A percentile compares a stretch with the other conserved stretches of the same genome.
Conservation (phyloP, 345 rosid species). For the Lepidium sativum region DNA sequence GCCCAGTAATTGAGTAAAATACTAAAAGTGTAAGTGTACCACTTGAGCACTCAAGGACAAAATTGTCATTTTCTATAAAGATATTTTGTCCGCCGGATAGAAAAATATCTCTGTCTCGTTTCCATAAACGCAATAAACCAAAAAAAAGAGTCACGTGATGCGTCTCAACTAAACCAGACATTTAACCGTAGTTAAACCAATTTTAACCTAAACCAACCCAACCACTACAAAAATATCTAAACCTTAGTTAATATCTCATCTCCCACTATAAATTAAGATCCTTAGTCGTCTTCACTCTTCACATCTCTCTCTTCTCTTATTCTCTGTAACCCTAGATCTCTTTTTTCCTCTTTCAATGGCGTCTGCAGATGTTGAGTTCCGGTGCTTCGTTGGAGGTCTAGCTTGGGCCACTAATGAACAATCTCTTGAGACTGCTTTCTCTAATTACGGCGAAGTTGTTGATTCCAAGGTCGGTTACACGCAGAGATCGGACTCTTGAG, state of each 20-base stretch:
- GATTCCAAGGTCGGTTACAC: constrained; percentile 98
- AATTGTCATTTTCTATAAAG: too few species aligned
- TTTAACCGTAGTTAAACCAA: constrained; percentile 23
- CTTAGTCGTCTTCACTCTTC: not conserved
- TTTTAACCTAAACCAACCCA: not conserved
- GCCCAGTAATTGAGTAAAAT: too few species aligned
- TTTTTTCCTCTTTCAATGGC: constrained; percentile 30
- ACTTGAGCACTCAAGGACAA: too few species aligned
- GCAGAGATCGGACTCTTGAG: constrained; percentile 32
- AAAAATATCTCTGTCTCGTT: constrained; percentile 2
- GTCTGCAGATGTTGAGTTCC: constrained; percentile 55
- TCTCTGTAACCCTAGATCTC: not conserved
- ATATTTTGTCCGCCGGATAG: not conserved
- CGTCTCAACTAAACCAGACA: constrained; percentile 23
- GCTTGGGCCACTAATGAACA: constrained; percentile 88
- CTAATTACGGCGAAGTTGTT: constrained; percentile 59
- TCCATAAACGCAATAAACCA: constrained; percentile 8
- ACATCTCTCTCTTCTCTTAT: not conserved
- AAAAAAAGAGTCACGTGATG: constrained; percentile 25
- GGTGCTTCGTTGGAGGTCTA: constrained; percentile 95
- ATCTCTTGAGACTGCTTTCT: constrained; percentile 53
- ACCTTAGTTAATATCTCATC: constrained; percentile 6
- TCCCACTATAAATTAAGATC: constrained; percentile 1
- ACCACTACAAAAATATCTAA: constrained; percentile 18
- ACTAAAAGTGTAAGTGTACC: too few species aligned